Evolutionary conservation across 2,329 filamentous ascomycete species (phyloP), one percentile per base, ranked within the genome.

Genomic region (Pseudogymnoascus sp.): DNA sequence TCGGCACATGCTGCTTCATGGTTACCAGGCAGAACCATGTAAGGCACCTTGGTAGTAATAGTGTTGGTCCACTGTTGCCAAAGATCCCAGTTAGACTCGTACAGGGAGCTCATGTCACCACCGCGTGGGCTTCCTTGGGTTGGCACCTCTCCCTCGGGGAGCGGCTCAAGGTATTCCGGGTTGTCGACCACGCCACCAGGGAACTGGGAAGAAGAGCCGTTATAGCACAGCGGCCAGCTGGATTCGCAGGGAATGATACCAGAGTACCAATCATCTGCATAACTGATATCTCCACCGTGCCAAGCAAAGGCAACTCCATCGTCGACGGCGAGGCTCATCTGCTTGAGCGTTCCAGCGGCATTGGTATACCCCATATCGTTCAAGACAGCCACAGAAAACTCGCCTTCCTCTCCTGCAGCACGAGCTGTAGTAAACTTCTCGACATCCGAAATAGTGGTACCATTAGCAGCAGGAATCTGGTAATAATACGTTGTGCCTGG

Each of bases 281-380:
- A 82, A 61, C 72, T 76, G 63, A 82, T 72, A 65, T 82, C 80
- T 59, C 80, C 80, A 38, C 79, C 79, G 69, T 82, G 80, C 80
- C 80, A 82, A 25, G 77, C 77, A 66, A 82, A 82, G 3, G 76
- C 76, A 16, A 75, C 66, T n/a, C 77, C 78, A n/a, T 79, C 74
- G n/a, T 75, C 69, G 40, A 74, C 74, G 4, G 73, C 77, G 38
- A 76, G 67, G 37, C 67, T 69, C 12, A 82, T 71, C 50, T 80
- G 73, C 65, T 76, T 73, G 70, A 76, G 76, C 1, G 80, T 82
- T 14, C 80, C 80, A 1, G 73, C 69, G 16, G 79, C 80, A 60
- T 82, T 82, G 50, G 78, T 81, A 71, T 81, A 81, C 6, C 80
- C 80, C 80, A 82, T 81, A 65, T 82, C 80, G 65, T 80, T 80